These are phyloP conservation scores for Zymoseptoria tritici DNA, from an alignment of 2,329 filamentous ascomycete genomes.

Conservation along the genomic window DNA sequence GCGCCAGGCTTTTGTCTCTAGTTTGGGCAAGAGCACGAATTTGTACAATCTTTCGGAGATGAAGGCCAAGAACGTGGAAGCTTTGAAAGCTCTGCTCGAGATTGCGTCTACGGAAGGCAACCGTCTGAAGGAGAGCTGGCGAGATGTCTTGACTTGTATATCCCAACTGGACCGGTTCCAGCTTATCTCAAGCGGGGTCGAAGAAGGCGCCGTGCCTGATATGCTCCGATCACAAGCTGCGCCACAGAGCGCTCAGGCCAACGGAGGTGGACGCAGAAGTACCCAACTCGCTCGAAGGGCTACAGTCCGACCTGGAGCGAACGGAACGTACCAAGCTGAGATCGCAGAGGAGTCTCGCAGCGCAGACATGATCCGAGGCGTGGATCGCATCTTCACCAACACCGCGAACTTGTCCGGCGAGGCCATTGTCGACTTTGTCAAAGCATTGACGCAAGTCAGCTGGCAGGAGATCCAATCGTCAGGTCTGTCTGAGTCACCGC, in stretches of 20 bases:
- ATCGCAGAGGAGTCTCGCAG: constrained; percentile 89
- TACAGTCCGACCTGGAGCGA: constrained; percentile 38
- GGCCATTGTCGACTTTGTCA: constrained; percentile 91
- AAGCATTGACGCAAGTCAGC: constrained; percentile 86
- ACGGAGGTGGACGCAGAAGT: constrained; percentile 19
- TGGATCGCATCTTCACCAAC: constrained; percentile 94
- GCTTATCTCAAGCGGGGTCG: constrained; percentile 87
- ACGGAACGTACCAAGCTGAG: constrained; percentile 54
- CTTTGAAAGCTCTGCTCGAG: constrained; percentile 82
- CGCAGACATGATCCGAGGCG: constrained; percentile 83
- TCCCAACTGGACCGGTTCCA: constrained; percentile 94
- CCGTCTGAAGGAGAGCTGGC: constrained; percentile 81
- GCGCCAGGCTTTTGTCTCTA: constrained; percentile 87
- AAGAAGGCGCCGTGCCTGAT: constrained; percentile 86
- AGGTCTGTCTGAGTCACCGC: constrained; percentile 86
- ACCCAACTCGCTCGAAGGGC: constrained; percentile 53
- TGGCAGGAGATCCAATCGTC: constrained; percentile 99
- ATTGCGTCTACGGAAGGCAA: constrained; percentile 91
- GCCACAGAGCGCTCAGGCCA: constrained; percentile 9
- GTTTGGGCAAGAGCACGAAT: constrained; percentile 87
- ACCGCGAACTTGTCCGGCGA: constrained; percentile 89
- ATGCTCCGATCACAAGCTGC: constrained; percentile 61
- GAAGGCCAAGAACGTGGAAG: constrained; percentile 92
- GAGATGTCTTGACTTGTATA: constrained; percentile 89
- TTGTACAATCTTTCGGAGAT: constrained; percentile 94